Evolutionary conservation across 2,329 filamentous ascomycete species (phyloP), one percentile per base, ranked within the genome.

Genomic region (Aspergillus fijiensis): DNA sequence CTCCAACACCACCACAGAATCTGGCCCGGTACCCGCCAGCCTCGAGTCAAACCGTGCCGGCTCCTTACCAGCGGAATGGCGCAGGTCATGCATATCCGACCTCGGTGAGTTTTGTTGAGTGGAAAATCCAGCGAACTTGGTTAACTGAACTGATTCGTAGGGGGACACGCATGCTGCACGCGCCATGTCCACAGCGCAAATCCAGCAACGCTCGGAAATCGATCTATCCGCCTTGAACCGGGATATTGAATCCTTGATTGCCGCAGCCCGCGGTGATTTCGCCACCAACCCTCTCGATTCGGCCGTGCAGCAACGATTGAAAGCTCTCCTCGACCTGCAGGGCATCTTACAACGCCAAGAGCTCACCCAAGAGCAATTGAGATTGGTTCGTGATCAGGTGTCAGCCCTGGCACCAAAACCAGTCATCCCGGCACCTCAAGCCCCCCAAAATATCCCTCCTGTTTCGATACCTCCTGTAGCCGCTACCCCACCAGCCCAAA

Each of bases 311-410:
- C 88, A 86, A 72, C 91, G 90, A 78, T 81, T 96, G 72, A 90
- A 91, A 79, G 92, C 92, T 64, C 85, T 97, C 68, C 81, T 93
- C 77, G 91, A 95, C 76, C 84, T 98, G 65, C 91, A 96, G 79
- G 87, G 84, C 67, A 85, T 94, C 66, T 81, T 97, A 72, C 87
- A 90, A 75, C 88, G 84, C 68, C 89, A 92, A 76, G 87, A 88
- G 72, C 82, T 96, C 74, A 89, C 89, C 61, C 87, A 87, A 69
- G 88, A 93, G 71, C 90, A 96, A 79, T 84, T 96, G 73, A 87
- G 90, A 77, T 86, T 90, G 75, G 90, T 96, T 77, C 91, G 89
- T 77, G 88, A 89, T 74, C 91, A 95, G 84, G 88, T 97, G 76
- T 87, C 89, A 75, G 87, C 88, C 76, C 84, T 96, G 75, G 85